Base-by-base conservation (phyloP, 257 asterid species). In the Fraxinus pennsylvanica region DNA sequence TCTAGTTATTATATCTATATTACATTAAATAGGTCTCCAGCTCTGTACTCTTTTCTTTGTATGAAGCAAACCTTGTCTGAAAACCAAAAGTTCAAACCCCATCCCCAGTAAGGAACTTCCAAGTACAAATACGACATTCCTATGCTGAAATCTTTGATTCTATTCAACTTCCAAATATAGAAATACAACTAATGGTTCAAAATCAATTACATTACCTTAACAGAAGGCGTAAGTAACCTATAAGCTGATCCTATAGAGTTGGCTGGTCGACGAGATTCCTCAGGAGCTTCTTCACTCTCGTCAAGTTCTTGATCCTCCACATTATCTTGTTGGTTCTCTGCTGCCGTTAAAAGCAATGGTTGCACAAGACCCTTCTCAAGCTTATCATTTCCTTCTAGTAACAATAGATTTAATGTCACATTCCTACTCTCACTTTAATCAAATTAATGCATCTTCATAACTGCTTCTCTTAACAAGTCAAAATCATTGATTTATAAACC, bases 161-260 rank as follows among this genome's bases (percentile, higher is more conserved):
- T 59, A 61, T 63, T 1, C 35, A 47, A 54, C 65, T 54, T 54
- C 10, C 3, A 19, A 19, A 54, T 19, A 21, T 54, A 6, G 65
- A 54, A 19, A 54, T 54, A 54, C 25, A 54, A 54, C 65, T 54
- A 63, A 25, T 63, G 35, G 35, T 63, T 25, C 69, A 63, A 22
- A 61, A 63, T 63, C 36, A 25, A 63, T 9, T 9, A 63, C 33
- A 63, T 45, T 82, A 89, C 93, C 91, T 89, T 89, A 75, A 89
- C 91, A 50, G 93, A 89, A 45, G 93, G 91, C 5, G 91, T 85
- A 21, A 89, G 90, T 72, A 89, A 80, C 74, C 91, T 81, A 75
- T 89, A 87, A 45, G 93, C 93, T 57, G 89, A 82, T 79, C 82
- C 87, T 32, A 89, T 76, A 43, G 91, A 85, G 82, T 82, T 89